Conservation (phyloP, 495 filamentous ascomycete genomes). For the Talaromyces liani region DNA sequence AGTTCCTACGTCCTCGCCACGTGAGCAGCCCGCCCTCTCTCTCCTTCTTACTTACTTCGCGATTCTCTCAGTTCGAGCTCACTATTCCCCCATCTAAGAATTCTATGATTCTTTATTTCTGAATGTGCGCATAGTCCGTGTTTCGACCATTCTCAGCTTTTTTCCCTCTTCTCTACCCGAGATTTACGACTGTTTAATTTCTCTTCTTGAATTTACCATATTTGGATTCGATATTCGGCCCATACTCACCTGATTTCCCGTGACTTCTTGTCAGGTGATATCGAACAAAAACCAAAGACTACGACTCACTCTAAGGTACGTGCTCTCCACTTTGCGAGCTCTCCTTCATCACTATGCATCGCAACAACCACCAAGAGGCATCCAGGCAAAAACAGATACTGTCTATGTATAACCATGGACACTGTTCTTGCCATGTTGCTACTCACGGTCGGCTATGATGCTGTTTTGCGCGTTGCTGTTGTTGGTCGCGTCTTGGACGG, state of each 20-base stretch:
- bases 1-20: constrained; percentile 26
- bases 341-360: constrained; percentile 1
- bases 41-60: constrained; percentile 6
- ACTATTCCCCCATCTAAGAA: background rate
- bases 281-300: constrained; percentile 19
- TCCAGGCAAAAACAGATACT: background rate
- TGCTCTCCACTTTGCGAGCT: constrained; percentile 11
- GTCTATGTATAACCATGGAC: background rate
- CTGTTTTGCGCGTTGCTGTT: constrained; percentile 1
- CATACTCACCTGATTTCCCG: constrained; percentile 37
- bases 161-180: constrained; percentile 8
- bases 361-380: background rate
- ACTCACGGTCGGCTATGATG: constrained; percentile 1
- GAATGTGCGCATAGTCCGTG: background rate
- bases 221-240: constrained; percentile 9
- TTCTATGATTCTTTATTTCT: background rate
- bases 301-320: constrained; percentile 36
- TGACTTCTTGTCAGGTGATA: constrained; percentile 50
- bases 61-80: background rate
- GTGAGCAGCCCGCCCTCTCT: constrained; percentile 37
- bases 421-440: background rate
- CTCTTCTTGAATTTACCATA: constrained; percentile 24
- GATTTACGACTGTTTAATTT: constrained; percentile 11
- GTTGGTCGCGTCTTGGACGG: constrained; percentile 6
- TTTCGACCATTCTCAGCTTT: constrained; percentile 11